Conservation (phyloP, 345 rosid species). For the Kandelia obovata region DNA sequence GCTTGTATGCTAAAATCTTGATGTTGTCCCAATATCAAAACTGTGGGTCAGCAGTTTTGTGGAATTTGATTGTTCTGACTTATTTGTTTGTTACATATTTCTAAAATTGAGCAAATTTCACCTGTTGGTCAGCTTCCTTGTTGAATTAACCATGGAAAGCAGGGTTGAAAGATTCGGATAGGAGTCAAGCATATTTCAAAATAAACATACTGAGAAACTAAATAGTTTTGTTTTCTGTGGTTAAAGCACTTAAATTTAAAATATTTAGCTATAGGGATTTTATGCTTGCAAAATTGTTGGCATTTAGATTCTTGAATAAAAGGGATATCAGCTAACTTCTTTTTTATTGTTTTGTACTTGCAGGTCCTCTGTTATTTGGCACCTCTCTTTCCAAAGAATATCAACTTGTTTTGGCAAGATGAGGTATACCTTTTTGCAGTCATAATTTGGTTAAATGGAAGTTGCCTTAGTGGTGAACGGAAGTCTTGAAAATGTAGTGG, state of each 20-base stretch:
- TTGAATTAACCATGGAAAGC: no score
- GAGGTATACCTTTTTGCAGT: conserved; percentile 61
- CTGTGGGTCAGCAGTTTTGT: conserved; percentile 2
- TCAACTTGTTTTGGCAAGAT: conserved; percentile 92
- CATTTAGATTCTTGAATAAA: background rate
- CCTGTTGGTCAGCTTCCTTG: no score
- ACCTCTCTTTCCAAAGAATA: conserved; percentile 86
- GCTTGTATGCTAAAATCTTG: background rate
- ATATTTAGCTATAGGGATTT: no score
- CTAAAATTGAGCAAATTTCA: background rate
- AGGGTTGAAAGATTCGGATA: no score
- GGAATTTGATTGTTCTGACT: background rate
- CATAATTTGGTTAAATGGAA: conserved; percentile 8
- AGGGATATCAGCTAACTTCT: background rate
- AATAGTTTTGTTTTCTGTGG: background rate
- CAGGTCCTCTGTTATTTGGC: conserved; percentile 91
- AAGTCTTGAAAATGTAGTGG: background rate
- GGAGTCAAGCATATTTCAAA: background rate
- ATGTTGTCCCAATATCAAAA: conserved; percentile 1
- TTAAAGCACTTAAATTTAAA: background rate
- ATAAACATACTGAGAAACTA: background rate
- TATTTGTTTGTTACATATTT: conserved; percentile 5
- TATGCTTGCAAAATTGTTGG: background rate
- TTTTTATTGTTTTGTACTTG: conserved; percentile 19
- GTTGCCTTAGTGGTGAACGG: conserved; percentile 6